Percentiles rank a stretch among this genome's conserved stretches.
Conservation (phyloP, 176 grass and related monocot species). For the Neostapfia colusana region DNA sequence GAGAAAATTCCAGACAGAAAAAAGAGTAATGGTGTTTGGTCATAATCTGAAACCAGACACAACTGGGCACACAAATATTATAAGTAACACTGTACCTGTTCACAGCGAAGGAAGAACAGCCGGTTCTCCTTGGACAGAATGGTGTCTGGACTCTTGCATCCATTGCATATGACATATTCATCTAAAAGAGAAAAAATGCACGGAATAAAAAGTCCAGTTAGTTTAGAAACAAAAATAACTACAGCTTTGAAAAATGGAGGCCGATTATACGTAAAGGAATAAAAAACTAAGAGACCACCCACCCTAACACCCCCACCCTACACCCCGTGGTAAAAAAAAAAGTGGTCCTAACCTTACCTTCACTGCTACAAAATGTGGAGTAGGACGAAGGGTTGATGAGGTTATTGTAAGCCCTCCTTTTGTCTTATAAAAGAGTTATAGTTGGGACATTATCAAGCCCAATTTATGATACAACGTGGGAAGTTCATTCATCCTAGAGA, state of each 20-base stretch:
- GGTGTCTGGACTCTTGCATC: constrained; percentile 97
- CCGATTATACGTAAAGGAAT: background rate
- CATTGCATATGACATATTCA: constrained; percentile 99
- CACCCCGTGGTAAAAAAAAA: too few species aligned
- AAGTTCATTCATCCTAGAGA: too few species aligned
- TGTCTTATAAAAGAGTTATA: too few species aligned
- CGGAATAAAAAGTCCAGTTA: background rate
- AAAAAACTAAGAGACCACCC: too few species aligned
- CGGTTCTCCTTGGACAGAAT: constrained; percentile 99
- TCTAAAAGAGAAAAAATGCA: constrained; percentile 39
- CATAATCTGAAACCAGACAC: background rate
- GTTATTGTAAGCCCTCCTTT: background rate
- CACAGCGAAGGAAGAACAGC: constrained; percentile 93
- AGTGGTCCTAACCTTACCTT: too few species aligned
- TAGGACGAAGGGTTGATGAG: background rate
- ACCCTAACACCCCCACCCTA: too few species aligned
- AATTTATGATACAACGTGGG: too few species aligned
- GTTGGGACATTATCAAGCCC: too few species aligned
- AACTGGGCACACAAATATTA: background rate
- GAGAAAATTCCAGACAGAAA: background rate
- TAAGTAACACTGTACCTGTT: constrained; percentile 58
- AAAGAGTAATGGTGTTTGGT: background rate
- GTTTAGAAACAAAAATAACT: background rate
- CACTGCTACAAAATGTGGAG: too few species aligned
- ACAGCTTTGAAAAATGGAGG: background rate